A percentile compares a stretch with the other conserved stretches of the same genome.
These are phyloP conservation scores for Daldinia eschscholtzii DNA, from an alignment of 2,329 filamentous ascomycete genomes.

Conservation along the genomic window DNA sequence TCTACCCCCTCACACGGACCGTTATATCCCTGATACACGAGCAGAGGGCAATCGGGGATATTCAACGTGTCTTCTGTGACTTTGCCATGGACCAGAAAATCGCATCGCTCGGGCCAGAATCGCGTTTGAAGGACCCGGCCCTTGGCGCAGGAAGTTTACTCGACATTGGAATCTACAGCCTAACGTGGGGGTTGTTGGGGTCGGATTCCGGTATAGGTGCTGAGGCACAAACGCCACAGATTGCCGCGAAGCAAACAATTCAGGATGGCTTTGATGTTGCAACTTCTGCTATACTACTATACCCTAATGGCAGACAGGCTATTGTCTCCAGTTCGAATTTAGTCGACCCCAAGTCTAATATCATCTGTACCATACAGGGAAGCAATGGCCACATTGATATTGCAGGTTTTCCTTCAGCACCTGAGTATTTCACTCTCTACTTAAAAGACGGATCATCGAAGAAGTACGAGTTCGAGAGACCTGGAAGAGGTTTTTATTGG, in stretches of 20 bases:
- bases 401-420: slow-evolving; percentile 53
- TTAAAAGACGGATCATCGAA: slow-evolving; percentile 49
- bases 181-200: neutral
- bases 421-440: slow-evolving; percentile 55
- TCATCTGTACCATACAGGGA: slow-evolving; percentile 58
- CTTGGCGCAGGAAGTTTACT: slow-evolving; percentile 56
- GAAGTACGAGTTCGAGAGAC: slow-evolving; percentile 55
- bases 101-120: slow-evolving; percentile 48
- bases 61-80: slow-evolving; percentile 57
- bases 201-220: neutral
- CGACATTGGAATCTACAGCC: neutral
- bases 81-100: slow-evolving; percentile 53
- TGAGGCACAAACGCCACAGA: neutral
- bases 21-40: slow-evolving; percentile 55
- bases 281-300: neutral
- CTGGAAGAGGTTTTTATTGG: slow-evolving; percentile 58
- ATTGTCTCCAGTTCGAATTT: neutral
- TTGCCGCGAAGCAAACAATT: neutral
- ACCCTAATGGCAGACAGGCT: neutral
- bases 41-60: slow-evolving; percentile 56
- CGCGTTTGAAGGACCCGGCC: slow-evolving; percentile 54
- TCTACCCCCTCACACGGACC: slow-evolving; percentile 55
- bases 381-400: slow-evolving; percentile 55
- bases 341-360: neutral
- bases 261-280: neutral